These are phyloP conservation scores for Sambucus nigra DNA, from an alignment of 129 eudicot genomes.

Conservation along the genomic window DNA sequence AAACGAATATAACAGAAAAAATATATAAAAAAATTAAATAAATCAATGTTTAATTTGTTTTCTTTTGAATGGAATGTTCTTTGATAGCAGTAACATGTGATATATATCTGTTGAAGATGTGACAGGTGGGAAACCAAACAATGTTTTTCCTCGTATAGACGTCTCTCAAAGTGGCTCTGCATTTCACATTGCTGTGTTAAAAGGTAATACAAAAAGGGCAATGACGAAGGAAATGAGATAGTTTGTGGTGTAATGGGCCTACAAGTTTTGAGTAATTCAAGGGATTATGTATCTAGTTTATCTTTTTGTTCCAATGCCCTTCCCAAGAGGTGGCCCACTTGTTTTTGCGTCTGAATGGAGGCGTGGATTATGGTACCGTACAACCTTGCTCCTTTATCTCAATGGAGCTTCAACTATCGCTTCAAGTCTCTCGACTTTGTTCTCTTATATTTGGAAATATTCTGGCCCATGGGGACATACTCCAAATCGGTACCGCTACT, in stretches of 20 bases:
- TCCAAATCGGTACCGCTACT: neutral
- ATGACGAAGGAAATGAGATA: neutral
- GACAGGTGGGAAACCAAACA: conserved; percentile 14
- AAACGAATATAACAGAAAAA: neutral
- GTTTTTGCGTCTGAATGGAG: conserved; percentile 11
- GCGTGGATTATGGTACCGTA: neutral
- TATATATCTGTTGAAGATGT: conserved; percentile 2
- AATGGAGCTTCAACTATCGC: no score
- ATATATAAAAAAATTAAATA: no score
- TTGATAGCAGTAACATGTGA: neutral
- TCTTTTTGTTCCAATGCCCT: conserved; percentile 20
- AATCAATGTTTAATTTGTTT: neutral
- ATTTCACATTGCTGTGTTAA: neutral
- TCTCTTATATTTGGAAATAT: neutral
- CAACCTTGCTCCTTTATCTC: no score
- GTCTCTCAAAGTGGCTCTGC: conserved; percentile 3
- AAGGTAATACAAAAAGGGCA: neutral
- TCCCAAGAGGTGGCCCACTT: conserved; percentile 11
- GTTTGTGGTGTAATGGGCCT: conserved; percentile 7
- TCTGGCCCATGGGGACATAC: neutral
- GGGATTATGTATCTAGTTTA: conserved; percentile 1
- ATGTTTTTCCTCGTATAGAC: conserved; percentile 7
- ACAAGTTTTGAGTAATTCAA: conserved; percentile 12
- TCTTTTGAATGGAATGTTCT: neutral
- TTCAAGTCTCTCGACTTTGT: neutral